Conservation (phyloP, 352 stramenopile genomes). For the Phytophthora uliginosa region DNA sequence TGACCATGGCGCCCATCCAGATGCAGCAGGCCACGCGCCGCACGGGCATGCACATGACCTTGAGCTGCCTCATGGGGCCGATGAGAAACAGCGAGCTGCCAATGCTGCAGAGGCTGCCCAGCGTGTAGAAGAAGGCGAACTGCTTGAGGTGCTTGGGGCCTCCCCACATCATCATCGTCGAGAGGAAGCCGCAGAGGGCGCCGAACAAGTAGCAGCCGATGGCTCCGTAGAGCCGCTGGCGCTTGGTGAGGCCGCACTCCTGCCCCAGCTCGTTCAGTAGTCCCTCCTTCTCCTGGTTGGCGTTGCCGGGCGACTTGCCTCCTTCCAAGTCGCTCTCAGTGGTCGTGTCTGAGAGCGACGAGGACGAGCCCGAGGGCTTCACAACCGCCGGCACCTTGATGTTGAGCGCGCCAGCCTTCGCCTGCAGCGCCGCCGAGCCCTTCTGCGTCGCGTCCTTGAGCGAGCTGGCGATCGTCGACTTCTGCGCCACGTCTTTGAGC, state of each 20-base stretch:
- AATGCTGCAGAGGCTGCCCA: constrained; percentile 85
- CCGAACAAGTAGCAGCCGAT: constrained; percentile 80
- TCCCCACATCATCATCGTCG: constrained; percentile 86
- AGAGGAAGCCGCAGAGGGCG: constrained; percentile 78
- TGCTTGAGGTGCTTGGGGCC: constrained; percentile 84
- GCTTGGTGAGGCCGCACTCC: constrained; percentile 84
- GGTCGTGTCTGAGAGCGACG: constrained; percentile 27
- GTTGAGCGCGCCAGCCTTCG: constrained; percentile 68
- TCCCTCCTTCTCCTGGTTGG: constrained; percentile 77
- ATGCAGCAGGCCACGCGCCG: constrained; percentile 82
- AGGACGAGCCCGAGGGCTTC: constrained; percentile 29
- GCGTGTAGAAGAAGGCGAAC: constrained; percentile 90
- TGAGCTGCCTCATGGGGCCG: constrained; percentile 70
- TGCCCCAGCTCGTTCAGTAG: constrained; percentile 76
- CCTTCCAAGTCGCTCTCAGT: constrained; percentile 58
- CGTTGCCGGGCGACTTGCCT: constrained; percentile 34
- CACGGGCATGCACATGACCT: constrained; percentile 90
- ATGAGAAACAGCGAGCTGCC: constrained; percentile 86
- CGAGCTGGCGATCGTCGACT: constrained; percentile 32
- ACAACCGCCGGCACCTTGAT: constrained; percentile 54
- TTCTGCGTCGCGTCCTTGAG: constrained; percentile 65
- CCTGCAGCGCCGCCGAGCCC: constrained; percentile 56
- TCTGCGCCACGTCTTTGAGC: constrained; percentile 57
- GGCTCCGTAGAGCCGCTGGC: constrained; percentile 81
- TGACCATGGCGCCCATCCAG: constrained; percentile 81